Percentiles rank a stretch among this genome's conserved stretches.
Conservation (phyloP, 2,329 filamentous ascomycete genomes). For the Phaeosphaeriaceae sp. region DNA sequence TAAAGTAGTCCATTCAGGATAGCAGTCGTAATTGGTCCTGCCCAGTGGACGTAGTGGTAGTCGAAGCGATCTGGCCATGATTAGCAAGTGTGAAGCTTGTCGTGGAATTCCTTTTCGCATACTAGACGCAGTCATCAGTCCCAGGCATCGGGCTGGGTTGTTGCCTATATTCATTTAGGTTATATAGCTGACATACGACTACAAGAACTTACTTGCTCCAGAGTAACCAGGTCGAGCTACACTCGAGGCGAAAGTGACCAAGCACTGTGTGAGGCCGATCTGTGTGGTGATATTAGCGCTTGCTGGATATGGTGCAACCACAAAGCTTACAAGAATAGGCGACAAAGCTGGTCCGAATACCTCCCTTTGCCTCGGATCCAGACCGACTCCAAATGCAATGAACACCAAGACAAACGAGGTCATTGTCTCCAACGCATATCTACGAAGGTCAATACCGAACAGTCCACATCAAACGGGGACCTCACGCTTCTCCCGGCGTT, state of each 20-base stretch:
- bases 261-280: slow-evolving; percentile 32
- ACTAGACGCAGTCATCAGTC: slow-evolving; percentile 41
- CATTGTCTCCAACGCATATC: slow-evolving; percentile 58
- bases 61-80: slow-evolving; percentile 31
- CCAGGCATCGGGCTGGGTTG: slow-evolving; percentile 46
- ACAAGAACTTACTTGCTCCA: slow-evolving; percentile 34
- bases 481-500: slow-evolving; percentile 45
- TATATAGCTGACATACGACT: not conserved
- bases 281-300: not conserved
- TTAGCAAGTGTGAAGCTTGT: not conserved
- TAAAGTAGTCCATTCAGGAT: slow-evolving; percentile 43
- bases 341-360: slow-evolving; percentile 59
- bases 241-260: slow-evolving; percentile 35
- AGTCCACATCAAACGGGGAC: not conserved
- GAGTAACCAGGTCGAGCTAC: slow-evolving; percentile 41
- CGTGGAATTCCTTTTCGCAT: not conserved
- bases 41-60: slow-evolving; percentile 46
- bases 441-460: slow-evolving; percentile 7
- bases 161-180: slow-evolving; percentile 24
- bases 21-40: slow-evolving; percentile 37
- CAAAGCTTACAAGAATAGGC: slow-evolving; percentile 56
- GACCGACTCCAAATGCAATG: slow-evolving; percentile 60
- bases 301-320: not conserved
- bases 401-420: slow-evolving; percentile 56
- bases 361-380: slow-evolving; percentile 60